Evolutionary conservation across 2,329 filamentous ascomycete species (phyloP).

Genomic region (Aspergillus bombycis): DNA sequence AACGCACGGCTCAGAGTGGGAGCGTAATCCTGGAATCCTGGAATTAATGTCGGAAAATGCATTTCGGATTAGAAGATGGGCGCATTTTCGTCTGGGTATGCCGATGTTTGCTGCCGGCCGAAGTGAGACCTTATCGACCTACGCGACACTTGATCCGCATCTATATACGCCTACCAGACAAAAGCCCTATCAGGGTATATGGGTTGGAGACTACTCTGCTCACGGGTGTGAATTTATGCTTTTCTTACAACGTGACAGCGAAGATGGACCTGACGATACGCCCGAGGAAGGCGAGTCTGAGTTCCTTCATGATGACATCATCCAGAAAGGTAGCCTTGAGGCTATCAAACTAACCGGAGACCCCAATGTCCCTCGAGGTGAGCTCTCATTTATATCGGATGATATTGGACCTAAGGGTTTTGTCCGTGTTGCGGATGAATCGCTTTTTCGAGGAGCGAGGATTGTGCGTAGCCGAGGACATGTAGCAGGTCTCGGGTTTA

Average conservation of each 20-base stretch:
- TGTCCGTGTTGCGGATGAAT: slow-evolving; percentile 65
- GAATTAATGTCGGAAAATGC: slow-evolving; percentile 67
- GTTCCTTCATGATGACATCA: slow-evolving; percentile 48
- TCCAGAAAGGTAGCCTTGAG: slow-evolving; percentile 70
- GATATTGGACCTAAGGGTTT: slow-evolving; percentile 72
- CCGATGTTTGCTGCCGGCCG: slow-evolving; percentile 34
- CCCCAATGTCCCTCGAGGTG: slow-evolving; percentile 82
- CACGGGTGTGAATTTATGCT: slow-evolving; percentile 90
- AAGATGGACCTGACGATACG: slow-evolving; percentile 45
- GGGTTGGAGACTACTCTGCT: slow-evolving; percentile 85
- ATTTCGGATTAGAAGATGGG: slow-evolving; percentile 77
- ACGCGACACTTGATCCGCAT: slow-evolving; percentile 72
- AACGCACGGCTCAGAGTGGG: slow-evolving; percentile 46
- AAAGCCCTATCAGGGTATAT: slow-evolving; percentile 88
- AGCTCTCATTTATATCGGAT: slow-evolving; percentile 77
- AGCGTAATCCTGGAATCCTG: slow-evolving; percentile 55
- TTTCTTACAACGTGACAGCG: slow-evolving; percentile 70
- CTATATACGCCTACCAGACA: slow-evolving; percentile 79
- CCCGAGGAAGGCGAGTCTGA: slow-evolving; percentile 44
- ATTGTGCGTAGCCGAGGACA: slow-evolving; percentile 77
- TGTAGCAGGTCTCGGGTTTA: slow-evolving; percentile 73
- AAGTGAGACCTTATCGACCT: slow-evolving; percentile 59
- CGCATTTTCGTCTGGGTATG: slow-evolving; percentile 62
- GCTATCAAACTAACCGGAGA: slow-evolving; percentile 93
- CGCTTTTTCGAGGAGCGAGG: slow-evolving; percentile 72